Evolutionary conservation across 768 basidiomycete species (phyloP).

Genomic region (Naematelia aurantialba): DNA sequence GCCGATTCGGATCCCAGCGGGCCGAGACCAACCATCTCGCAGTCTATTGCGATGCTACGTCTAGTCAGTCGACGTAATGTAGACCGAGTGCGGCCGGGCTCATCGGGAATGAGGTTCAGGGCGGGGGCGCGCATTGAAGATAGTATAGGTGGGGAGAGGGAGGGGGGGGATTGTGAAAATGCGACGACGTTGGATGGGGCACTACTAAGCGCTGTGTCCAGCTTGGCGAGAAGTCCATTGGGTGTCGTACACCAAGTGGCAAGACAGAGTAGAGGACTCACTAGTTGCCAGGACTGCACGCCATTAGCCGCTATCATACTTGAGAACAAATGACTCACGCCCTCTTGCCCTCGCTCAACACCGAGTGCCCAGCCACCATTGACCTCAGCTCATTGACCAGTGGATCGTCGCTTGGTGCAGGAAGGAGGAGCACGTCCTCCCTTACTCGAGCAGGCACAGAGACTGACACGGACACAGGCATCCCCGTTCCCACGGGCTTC

Average conservation of each 20-base stretch:
- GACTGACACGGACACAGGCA: not conserved
- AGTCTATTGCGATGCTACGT: constrained; percentile 77
- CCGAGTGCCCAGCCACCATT: constrained; percentile 44
- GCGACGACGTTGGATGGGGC: not conserved
- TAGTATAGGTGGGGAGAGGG: not conserved
- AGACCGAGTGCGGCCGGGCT: too few species aligned
- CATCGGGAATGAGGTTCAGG: constrained; percentile 56
- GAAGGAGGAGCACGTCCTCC: constrained; percentile 30
- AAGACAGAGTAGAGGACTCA: constrained; percentile 12
- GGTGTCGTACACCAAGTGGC: constrained; percentile 9
- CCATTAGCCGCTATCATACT: not conserved
- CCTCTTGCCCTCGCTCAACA: constrained; percentile 41
- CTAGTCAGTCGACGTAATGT: not conserved
- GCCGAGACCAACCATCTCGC: constrained; percentile 97
- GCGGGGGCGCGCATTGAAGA: not conserved
- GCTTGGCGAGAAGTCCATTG: not conserved
- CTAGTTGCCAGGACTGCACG: constrained; percentile 42
- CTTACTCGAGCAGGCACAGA: not conserved
- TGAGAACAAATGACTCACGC: constrained; percentile 30
- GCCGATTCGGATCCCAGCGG: constrained; percentile 75
- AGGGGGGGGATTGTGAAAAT: not conserved
- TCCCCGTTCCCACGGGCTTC: not conserved
- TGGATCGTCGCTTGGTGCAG: constrained; percentile 25
- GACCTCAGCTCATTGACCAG: constrained; percentile 42
- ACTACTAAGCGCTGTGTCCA: not conserved